Evolutionary conservation across 805 yeast genomes (phyloP).

Genomic region (Kodamaea jinghongensis): DNA sequence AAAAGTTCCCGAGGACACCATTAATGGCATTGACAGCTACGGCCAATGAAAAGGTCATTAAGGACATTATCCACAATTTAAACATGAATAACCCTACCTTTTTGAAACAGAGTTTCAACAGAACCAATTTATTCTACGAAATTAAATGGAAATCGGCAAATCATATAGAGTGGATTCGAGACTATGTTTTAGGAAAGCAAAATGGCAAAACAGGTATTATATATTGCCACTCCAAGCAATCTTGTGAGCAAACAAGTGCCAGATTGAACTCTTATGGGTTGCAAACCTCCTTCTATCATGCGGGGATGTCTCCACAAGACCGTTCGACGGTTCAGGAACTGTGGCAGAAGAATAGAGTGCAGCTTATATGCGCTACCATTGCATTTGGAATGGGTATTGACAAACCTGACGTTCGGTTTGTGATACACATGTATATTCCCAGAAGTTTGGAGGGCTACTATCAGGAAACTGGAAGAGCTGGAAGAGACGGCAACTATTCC

Average conservation of each 20-base stretch:
- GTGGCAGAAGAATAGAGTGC: slow-evolving; percentile 76
- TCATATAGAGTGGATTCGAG: slow-evolving; percentile 55
- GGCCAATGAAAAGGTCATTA: slow-evolving; percentile 84
- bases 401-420: slow-evolving; percentile 91
- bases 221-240: slow-evolving; percentile 85
- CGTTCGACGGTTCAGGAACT: slow-evolving; percentile 65
- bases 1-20: slow-evolving; percentile 75
- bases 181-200: slow-evolving; percentile 51
- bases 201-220: slow-evolving; percentile 75
- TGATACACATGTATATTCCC: slow-evolving; percentile 84
- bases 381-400: slow-evolving; percentile 99
- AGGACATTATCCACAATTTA: slow-evolving; percentile 81
- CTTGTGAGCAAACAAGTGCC: slow-evolving; percentile 80
- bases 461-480: slow-evolving; percentile 98
- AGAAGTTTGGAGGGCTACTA: slow-evolving; percentile 93
- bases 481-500: slow-evolving; percentile 85
- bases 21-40: slow-evolving; percentile 97
- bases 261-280: slow-evolving; percentile 60
- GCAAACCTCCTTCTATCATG: slow-evolving; percentile 79
- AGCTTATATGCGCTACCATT: slow-evolving; percentile 92
- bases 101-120: slow-evolving; percentile 86
- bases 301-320: slow-evolving; percentile 85
- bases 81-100: slow-evolving; percentile 59
- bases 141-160: slow-evolving; percentile 63
- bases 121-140: slow-evolving; percentile 80